Evolutionary conservation across 371 early-diverging fungal species (phyloP).

Genomic region (Choanephora cucurbitarum): DNA sequence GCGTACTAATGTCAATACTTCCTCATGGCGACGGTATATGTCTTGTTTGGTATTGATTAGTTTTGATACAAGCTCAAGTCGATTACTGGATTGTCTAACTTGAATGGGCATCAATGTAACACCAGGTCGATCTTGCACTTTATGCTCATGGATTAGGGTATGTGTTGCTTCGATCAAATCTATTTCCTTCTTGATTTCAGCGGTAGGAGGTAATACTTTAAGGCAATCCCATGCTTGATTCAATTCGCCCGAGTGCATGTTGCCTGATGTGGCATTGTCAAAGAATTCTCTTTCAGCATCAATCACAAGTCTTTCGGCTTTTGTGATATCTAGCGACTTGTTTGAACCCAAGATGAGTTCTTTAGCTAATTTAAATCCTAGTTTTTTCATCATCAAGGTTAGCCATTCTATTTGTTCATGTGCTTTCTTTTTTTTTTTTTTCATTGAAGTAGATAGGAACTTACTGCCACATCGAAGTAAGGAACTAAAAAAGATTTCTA

Average conservation of each 20-base stretch:
- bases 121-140: slow-evolving; percentile 52
- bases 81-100: slow-evolving; percentile 65
- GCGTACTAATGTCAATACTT: slow-evolving; percentile 60
- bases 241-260: slow-evolving; percentile 67
- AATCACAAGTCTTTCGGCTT: slow-evolving; percentile 66
- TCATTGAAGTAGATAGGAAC: no score
- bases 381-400: neutral
- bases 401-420: no score
- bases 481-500: slow-evolving; percentile 68
- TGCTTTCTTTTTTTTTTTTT: no score
- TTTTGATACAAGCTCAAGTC: slow-evolving; percentile 65
- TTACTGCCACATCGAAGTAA: slow-evolving; percentile 72
- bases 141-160: slow-evolving; percentile 59
- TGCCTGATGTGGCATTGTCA: slow-evolving; percentile 76
- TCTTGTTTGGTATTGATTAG: slow-evolving; percentile 55
- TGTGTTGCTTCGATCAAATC: slow-evolving; percentile 78
- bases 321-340: slow-evolving; percentile 52
- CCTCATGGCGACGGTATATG: slow-evolving; percentile 50
- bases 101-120: slow-evolving; percentile 75
- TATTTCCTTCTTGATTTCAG: slow-evolving; percentile 62
- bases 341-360: slow-evolving; percentile 59
- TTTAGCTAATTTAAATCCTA: slow-evolving; percentile 69
- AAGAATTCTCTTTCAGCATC: slow-evolving; percentile 75
- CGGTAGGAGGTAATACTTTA: slow-evolving; percentile 63
- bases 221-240: slow-evolving; percentile 78